phyloP scores from a whole-genome alignment of 2,329 filamentous ascomycete species.

The Phialophora verrucosa region DNA sequence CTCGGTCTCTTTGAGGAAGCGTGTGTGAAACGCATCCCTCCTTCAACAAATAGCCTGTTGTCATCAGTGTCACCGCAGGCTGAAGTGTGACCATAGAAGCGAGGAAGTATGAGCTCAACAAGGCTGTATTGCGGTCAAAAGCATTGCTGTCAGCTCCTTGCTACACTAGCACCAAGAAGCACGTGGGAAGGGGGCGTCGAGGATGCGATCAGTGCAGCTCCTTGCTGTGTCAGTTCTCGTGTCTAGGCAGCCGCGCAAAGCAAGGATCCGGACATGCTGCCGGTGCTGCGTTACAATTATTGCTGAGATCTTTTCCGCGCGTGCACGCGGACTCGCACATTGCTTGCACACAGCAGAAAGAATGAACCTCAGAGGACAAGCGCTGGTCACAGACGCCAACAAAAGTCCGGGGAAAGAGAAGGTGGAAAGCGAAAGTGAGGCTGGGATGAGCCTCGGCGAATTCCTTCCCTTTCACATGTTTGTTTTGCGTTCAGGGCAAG shows the following conservation, averaged over 20 bases:
- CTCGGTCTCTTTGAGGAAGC: not conserved
- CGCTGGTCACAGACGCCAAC: not conserved
- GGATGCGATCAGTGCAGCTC: not conserved
- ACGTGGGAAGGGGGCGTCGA: not conserved
- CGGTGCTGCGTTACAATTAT: not conserved
- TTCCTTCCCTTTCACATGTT: slow-evolving; percentile 31
- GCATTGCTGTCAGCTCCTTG: not conserved
- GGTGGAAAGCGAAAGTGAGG: not conserved
- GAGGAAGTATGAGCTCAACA: not conserved
- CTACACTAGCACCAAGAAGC: not conserved
- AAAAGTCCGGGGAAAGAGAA: not conserved
- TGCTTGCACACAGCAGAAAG: not conserved
- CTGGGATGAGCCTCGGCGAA: slow-evolving; percentile 23
- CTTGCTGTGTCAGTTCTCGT: not conserved
- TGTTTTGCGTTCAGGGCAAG: not conserved
- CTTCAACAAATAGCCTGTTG: not conserved
- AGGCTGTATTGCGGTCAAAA: not conserved
- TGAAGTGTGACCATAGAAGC: not conserved
- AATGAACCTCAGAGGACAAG: not conserved
- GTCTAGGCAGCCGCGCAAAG: not conserved
- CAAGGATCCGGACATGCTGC: not conserved
- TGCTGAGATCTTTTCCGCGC: not conserved
- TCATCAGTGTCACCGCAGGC: not conserved
- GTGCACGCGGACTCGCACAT: too few relatives aligned
- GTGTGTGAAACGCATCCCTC: not conserved